Percentiles rank a stretch among this genome's conserved stretches.
Conservation (phyloP, 2,329 filamentous ascomycete species). For the Phialophora tarda region DNA sequence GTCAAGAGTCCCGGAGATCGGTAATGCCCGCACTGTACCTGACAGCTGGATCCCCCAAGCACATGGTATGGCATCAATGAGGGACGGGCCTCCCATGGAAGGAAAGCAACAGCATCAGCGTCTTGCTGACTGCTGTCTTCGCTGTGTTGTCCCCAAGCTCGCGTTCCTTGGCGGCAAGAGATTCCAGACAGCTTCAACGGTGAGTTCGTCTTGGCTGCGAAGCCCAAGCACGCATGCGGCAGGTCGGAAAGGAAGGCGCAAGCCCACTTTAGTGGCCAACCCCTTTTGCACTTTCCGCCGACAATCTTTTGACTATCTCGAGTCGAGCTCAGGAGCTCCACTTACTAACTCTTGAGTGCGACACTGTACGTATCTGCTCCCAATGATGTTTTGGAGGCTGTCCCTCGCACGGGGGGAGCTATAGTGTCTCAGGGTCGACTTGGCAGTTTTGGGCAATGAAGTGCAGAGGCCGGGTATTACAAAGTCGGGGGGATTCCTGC, state of each 20-base stretch:
- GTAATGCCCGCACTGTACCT: not conserved
- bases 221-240: not conserved
- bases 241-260: not conserved
- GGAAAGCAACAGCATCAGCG: not conserved
- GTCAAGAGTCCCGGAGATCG: not conserved
- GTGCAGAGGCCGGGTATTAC: not conserved
- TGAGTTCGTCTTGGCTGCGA: constrained; percentile 6
- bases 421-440: constrained; percentile 3
- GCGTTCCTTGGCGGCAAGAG: not conserved
- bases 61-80: not conserved
- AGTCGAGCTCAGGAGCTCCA: constrained; percentile 1
- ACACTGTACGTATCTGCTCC: constrained; percentile 10
- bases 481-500: not conserved
- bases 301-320: not conserved
- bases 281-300: constrained; percentile 14
- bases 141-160: not conserved
- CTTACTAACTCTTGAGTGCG: not conserved
- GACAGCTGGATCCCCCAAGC: not conserved
- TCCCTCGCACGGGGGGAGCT: not conserved
- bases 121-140: not conserved
- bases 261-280: constrained; percentile 8
- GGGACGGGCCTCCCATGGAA: not conserved
- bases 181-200: not conserved
- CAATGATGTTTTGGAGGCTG: not conserved
- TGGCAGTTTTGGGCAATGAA: constrained; percentile 3